Evolutionary conservation across 805 yeast genomes (phyloP).

Genomic region (Debaryomyces castellii): DNA sequence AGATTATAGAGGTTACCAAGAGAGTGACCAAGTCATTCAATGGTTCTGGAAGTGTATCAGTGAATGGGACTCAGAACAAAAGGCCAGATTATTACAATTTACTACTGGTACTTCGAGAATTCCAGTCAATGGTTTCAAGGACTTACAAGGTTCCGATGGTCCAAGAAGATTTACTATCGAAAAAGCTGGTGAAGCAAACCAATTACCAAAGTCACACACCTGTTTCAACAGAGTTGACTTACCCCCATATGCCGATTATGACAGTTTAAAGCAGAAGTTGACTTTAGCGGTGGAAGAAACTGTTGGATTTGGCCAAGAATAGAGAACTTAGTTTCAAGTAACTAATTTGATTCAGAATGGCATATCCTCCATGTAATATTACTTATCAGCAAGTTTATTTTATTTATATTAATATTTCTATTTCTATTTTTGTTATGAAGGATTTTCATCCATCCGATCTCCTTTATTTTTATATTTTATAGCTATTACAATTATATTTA

Average conservation of each 20-base stretch:
- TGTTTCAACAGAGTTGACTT: conserved; percentile 98
- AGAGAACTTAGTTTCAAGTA: conserved; percentile 8
- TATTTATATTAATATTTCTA: neutral
- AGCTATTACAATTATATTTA: neutral
- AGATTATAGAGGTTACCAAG: conserved; percentile 97
- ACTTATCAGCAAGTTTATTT: neutral
- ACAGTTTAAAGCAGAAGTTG: conserved; percentile 81
- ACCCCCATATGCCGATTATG: conserved; percentile 89
- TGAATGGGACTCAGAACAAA: conserved; percentile 95
- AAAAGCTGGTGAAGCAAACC: conserved; percentile 92
- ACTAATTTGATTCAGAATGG: neutral
- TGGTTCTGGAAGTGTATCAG: conserved; percentile 98
- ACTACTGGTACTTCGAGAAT: conserved; percentile 99
- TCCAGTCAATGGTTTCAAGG: conserved; percentile 98
- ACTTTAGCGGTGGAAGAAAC: conserved; percentile 98
- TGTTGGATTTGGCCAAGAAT: conserved; percentile 98
- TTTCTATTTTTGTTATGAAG: neutral
- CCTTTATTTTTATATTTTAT: neutral
- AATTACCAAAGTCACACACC: conserved; percentile 95
- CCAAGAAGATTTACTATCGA: conserved; percentile 99
- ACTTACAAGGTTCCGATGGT: conserved; percentile 97
- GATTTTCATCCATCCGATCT: neutral
- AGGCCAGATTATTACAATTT: conserved; percentile 91
- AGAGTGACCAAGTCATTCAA: conserved; percentile 91
- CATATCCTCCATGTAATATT: neutral